phyloP scores from a whole-genome alignment of 768 basidiomycete genomes.

The Pleurotus pulmonarius region DNA sequence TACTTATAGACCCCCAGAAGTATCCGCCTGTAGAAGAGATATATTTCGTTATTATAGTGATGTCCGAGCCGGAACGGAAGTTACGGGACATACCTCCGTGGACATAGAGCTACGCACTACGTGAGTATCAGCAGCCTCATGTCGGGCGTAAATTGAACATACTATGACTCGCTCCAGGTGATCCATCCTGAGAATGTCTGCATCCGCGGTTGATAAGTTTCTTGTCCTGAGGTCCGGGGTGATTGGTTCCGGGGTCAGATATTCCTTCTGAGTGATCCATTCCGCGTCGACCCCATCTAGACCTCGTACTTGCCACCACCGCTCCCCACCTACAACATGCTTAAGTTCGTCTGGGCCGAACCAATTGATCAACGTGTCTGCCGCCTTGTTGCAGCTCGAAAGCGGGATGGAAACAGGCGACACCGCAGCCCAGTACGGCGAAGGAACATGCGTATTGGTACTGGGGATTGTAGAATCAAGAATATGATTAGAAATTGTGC shows the following conservation, averaged over 20 bases:
- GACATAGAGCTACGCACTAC: slow-evolving; percentile 53
- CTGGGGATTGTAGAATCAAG: slow-evolving; percentile 20
- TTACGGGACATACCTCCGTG: slow-evolving; percentile 45
- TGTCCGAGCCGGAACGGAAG: not conserved
- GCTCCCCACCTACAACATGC: slow-evolving; percentile 66
- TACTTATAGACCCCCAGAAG: slow-evolving; percentile 65
- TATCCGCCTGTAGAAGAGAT: slow-evolving; percentile 44
- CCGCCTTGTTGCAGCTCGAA: slow-evolving; percentile 52
- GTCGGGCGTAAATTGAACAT: slow-evolving; percentile 7
- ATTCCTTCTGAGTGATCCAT: slow-evolving; percentile 54
- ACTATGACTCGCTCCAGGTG: slow-evolving; percentile 56
- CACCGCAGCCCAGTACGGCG: slow-evolving; percentile 64
- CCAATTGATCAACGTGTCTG: slow-evolving; percentile 66
- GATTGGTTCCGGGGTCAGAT: slow-evolving; percentile 23
- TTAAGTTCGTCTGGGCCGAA: slow-evolving; percentile 70
- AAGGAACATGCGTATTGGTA: slow-evolving; percentile 67
- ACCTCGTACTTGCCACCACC: slow-evolving; percentile 84
- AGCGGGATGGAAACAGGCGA: slow-evolving; percentile 56
- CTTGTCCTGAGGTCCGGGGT: slow-evolving; percentile 19
- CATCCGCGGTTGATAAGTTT: slow-evolving; percentile 32
- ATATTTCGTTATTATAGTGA: not conserved
- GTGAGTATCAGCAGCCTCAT: not conserved
- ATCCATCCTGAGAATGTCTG: slow-evolving; percentile 46
- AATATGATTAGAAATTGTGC: not conserved
- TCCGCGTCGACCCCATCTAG: slow-evolving; percentile 65